Conservation (phyloP, 768 basidiomycete species). For the Leccinum fibrillosum region DNA sequence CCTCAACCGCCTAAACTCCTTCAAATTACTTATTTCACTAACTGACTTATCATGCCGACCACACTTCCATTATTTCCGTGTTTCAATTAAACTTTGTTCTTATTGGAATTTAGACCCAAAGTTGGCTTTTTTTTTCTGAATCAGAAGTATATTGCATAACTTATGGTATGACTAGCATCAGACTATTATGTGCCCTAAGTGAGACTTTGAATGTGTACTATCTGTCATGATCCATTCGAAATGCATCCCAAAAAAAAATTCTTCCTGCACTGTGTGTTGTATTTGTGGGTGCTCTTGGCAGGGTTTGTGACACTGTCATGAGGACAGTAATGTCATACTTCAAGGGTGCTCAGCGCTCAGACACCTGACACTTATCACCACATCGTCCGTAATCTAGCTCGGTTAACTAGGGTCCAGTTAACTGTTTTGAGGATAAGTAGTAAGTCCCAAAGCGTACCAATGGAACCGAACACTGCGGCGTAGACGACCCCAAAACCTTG, state of each 20-base stretch:
- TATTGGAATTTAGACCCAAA: not conserved
- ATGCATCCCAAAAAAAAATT: not conserved
- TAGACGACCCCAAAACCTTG: too few species aligned
- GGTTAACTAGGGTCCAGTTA: too few species aligned
- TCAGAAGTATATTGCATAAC: not conserved
- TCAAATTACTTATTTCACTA: not conserved
- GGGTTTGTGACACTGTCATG: too few species aligned
- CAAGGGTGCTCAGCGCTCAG: too few species aligned
- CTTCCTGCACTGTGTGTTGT: too few species aligned
- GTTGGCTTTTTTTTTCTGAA: not conserved
- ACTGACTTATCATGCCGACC: not conserved
- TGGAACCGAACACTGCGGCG: too few species aligned
- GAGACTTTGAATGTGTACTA: not conserved
- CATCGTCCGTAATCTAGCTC: too few species aligned
- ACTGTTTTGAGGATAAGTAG: too few species aligned
- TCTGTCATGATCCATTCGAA: not conserved
- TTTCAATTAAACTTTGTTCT: not conserved
- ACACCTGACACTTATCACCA: too few species aligned
- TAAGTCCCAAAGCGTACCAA: too few species aligned
- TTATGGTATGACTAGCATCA: not conserved
- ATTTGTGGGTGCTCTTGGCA: too few species aligned
- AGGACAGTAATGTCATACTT: too few species aligned
- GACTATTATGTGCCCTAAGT: not conserved
- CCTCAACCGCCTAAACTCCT: not conserved
- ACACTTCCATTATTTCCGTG: constrained; percentile 13